Base-by-base conservation (phyloP, 2,329 filamentous ascomycete species). In the Chlorencoelia australis region DNA sequence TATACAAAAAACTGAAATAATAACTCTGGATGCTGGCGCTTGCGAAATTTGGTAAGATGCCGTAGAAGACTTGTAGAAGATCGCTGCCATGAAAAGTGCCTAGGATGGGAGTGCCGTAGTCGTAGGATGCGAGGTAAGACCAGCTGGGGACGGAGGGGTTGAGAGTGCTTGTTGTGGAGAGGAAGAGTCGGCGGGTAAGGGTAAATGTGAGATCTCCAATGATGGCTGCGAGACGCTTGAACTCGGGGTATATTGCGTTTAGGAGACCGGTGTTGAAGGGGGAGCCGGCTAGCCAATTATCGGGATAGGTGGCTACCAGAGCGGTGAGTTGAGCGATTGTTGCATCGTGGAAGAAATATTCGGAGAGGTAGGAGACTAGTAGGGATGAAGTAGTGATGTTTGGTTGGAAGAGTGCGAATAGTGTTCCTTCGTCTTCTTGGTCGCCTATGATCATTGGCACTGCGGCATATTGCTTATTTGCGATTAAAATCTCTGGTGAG, bases 371-470 rank as follows among this genome's bases (percentile, higher is more conserved):
- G 13, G 68, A 60, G 21, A 75, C 66, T 0, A 88, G 47, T 5
- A 74, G 59, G 1, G 60, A 59, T 0, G 67, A 73, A 1, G 68
- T 79, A 7, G 73, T 82, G 33, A 88, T 61, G 54, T 87, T 84
- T 20, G 59, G 53, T 45, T 83, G 79, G 55, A 79, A 78, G 21
- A 88, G 64, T 4, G 76, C 66, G 53, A 88, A 86, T 2, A 88
- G 58, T 0, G 82, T 86, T 15, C 82, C 82, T 58, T 89, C 83
- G 52, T 89, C 83, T 62, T 88, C 82, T 57, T 86, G 81, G 51
- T 85, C 71, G 28, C 83, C 82, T 29, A 82, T 70, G 35, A 80
- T 79, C 53, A 79, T 69, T 1, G 75, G 75, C 0, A 79, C 69
- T 10, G 66, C 64, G 5, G 74, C 68, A 43, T 72, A 78, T 42